phyloP scores from a whole-genome alignment of 2,329 filamentous ascomycete genomes.

The Erysiphe pulchra region DNA sequence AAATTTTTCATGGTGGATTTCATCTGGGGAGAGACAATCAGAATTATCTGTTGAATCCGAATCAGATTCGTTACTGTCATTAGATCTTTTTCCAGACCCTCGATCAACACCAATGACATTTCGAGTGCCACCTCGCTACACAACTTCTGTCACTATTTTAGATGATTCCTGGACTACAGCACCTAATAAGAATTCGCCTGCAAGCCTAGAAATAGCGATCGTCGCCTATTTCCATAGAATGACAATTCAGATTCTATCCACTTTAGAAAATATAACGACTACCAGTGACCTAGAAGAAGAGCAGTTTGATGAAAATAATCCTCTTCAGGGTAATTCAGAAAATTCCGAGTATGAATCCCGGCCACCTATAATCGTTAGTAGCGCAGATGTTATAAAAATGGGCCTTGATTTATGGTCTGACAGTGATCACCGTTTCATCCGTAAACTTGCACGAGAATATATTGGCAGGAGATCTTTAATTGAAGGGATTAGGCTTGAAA shows the following conservation, averaged over 20 bases:
- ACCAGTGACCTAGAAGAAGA: slow-evolving; percentile 14
- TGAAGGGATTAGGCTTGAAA: slow-evolving; percentile 42
- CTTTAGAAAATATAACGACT: slow-evolving; percentile 35
- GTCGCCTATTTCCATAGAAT: slow-evolving; percentile 64
- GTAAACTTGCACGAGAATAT: slow-evolving; percentile 34
- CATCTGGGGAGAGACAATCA: slow-evolving; percentile 45
- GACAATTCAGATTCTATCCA: slow-evolving; percentile 37
- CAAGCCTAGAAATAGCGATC: slow-evolving; percentile 36
- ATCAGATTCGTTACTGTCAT: slow-evolving; percentile 28
- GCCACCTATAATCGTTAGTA: slow-evolving; percentile 25
- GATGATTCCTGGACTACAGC: too few species aligned
- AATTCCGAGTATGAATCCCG: slow-evolving; percentile 13
- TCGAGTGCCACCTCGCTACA: too few species aligned
- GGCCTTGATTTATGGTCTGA: slow-evolving; percentile 58
- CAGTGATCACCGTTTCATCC: slow-evolving; percentile 41
- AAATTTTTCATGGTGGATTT: slow-evolving; percentile 79
- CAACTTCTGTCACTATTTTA: too few species aligned
- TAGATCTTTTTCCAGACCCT: slow-evolving; percentile 19
- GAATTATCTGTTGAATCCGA: slow-evolving; percentile 26
- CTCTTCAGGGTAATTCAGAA: slow-evolving; percentile 29
- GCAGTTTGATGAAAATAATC: slow-evolving; percentile 12
- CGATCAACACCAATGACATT: too few species aligned
- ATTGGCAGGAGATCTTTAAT: slow-evolving; percentile 37
- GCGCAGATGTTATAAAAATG: slow-evolving; percentile 41
- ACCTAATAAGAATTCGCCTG: slow-evolving; percentile 8